A percentile compares a stretch with the other conserved stretches of the same genome.
Evolutionary conservation across 2,329 filamentous ascomycete genomes (phyloP).

Genomic region (Fusarium globosum): DNA sequence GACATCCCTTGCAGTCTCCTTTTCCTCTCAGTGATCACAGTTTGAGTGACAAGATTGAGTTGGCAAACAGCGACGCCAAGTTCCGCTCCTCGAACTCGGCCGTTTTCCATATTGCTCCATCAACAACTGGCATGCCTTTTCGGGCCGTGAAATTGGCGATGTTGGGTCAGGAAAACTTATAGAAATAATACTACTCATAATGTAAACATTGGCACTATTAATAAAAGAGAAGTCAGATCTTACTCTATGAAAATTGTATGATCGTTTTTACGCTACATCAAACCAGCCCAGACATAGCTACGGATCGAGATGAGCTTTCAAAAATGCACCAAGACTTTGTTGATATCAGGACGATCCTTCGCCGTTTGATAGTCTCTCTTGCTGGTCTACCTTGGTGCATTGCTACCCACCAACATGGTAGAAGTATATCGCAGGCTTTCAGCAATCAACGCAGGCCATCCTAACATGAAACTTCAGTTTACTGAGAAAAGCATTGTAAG

Average conservation of each 20-base stretch:
- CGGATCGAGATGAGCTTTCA: neutral
- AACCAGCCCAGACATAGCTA: neutral
- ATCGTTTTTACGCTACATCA: neutral
- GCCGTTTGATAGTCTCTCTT: neutral
- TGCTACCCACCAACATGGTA: neutral
- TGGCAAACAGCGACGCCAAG: neutral
- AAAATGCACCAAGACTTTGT: neutral
- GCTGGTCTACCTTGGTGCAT: neutral
- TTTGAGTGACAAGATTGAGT: too few relatives aligned
- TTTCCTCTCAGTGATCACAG: neutral
- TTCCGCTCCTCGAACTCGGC: too few relatives aligned
- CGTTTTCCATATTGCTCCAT: too few relatives aligned
- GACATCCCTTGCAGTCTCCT: neutral
- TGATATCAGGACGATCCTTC: neutral
- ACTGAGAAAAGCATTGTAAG: neutral
- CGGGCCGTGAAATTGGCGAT: neutral
- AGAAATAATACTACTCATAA: fast-evolving
- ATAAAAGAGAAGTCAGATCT: neutral
- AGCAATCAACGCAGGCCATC: neutral
- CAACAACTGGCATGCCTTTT: neutral
- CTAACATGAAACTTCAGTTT: neutral
- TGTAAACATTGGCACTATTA: too few relatives aligned
- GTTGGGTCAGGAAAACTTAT: neutral
- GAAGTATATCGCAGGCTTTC: neutral
- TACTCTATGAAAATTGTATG: neutral